These are phyloP conservation scores for Aspergillus chevalieri DNA, from an alignment of 2,329 filamentous ascomycete species.

Conservation along the genomic window DNA sequence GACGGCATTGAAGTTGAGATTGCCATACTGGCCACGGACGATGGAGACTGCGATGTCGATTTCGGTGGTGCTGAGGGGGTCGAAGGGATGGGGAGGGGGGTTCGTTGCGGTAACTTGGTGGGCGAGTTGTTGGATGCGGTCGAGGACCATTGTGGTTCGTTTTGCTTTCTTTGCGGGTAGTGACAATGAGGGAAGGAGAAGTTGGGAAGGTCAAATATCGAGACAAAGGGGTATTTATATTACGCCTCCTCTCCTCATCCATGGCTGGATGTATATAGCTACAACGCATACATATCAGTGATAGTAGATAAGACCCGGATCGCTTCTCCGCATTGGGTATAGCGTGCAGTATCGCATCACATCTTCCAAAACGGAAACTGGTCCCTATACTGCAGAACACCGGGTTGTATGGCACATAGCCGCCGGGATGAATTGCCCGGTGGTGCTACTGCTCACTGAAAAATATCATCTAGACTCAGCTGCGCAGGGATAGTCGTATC, in stretches of 20 bases:
- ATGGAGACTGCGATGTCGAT: slow-evolving; percentile 66
- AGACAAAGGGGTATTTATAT: slow-evolving; percentile 1
- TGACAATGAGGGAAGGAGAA: neutral
- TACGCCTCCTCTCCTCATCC: neutral
- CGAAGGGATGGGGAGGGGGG: slow-evolving; percentile 62
- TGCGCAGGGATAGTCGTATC: no score
- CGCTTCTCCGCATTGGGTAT: slow-evolving; percentile 50
- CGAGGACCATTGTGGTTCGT: slow-evolving; percentile 48
- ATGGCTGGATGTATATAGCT: neutral
- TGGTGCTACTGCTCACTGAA: no score
- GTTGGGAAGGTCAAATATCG: neutral
- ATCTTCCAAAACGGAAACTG: slow-evolving; percentile 12
- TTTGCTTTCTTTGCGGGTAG: neutral
- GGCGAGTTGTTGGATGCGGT: slow-evolving; percentile 58
- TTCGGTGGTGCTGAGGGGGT: slow-evolving; percentile 66
- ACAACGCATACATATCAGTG: slow-evolving; percentile 6
- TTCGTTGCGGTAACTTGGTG: slow-evolving; percentile 54
- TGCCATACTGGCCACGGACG: slow-evolving; percentile 62
- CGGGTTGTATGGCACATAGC: neutral
- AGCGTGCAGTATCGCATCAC: slow-evolving; percentile 9
- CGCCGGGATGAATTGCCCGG: neutral
- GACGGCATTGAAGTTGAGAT: slow-evolving; percentile 79
- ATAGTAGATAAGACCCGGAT: slow-evolving; percentile 45
- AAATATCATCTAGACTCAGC: no score
- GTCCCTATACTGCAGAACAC: slow-evolving; percentile 9